Base-by-base conservation (phyloP, 495 filamentous ascomycete species). In the Podospora fimiseda region DNA sequence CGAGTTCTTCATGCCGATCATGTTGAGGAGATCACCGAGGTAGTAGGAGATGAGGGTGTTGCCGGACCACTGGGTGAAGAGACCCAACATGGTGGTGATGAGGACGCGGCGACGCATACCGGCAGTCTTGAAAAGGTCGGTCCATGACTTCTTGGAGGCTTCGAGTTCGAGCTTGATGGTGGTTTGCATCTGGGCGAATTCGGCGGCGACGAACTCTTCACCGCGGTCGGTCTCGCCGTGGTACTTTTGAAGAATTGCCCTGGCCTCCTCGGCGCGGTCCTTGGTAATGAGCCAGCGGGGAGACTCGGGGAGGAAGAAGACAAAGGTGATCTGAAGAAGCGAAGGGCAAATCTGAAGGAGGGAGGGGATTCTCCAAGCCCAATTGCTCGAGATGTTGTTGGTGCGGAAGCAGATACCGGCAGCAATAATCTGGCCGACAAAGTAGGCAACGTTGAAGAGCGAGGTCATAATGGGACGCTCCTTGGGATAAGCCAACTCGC, bases 281-380 rank as follows among this genome's bases (percentile, higher is more conserved):
- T 83, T 82, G 55, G 70, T 74, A 49, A 85, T 74, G 24, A 85
- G 67, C 46, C 71, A 86, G 37, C 83, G 74, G 14, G 82, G 82
- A 15, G 73, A 80, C 57, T 86, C 83, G 1, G 82, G 82, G 3
- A 80, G 63, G 52, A 80, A 74, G 54, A 75, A 70, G 38, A 81
- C 70, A 40, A 80, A 76, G 8, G 42, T 56, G 46, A 84, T 68
- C 54, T 86, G 84, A 15, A 87, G 53, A 16, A 85, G 56, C 14
- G 77, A 81, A 1, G 80, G 80, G 36, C 64, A 68, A 50, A 74
- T 66, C 62, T 83, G 81, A 5, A 84, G 70, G 16, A 80, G 65
- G 1, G 81, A 85, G 0, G 83, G 84, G 23, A 87, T 82, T 27
- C 81, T 62, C 84, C 83, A 87, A 7, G 79, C 73, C 81, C 82